Evolutionary conservation across 2,329 filamentous ascomycete species (phyloP).

Genomic region (Ophioceras dolichostomum): DNA sequence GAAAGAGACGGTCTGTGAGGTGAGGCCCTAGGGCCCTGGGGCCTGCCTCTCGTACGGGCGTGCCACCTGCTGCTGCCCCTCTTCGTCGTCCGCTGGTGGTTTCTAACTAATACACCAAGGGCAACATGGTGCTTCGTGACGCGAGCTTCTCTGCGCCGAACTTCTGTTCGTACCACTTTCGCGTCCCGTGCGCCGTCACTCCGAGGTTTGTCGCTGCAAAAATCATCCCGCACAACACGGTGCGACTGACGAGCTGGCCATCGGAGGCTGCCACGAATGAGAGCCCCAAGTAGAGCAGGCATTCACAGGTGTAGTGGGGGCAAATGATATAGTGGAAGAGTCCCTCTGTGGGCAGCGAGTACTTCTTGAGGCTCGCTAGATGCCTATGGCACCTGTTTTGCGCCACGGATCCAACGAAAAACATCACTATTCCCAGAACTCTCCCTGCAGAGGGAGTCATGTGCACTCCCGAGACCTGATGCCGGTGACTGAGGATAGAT

Average conservation of each 20-base stretch:
- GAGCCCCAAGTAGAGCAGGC: slow-evolving; percentile 69
- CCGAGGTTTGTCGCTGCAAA: slow-evolving; percentile 75
- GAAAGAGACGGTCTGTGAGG: slow-evolving; percentile 2
- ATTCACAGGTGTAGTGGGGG: slow-evolving; percentile 88
- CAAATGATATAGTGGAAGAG: slow-evolving; percentile 64
- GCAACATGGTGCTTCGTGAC: slow-evolving; percentile 65
- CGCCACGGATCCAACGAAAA: slow-evolving; percentile 55
- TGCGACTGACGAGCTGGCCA: slow-evolving; percentile 55
- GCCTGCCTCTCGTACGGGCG: too few species aligned
- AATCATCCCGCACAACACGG: slow-evolving; percentile 53
- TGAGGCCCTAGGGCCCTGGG: too few species aligned
- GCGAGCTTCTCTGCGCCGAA: slow-evolving; percentile 57
- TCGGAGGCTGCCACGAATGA: slow-evolving; percentile 60
- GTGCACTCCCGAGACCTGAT: not conserved
- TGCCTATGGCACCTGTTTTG: slow-evolving; percentile 67
- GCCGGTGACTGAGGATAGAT: not conserved
- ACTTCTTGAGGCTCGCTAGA: slow-evolving; percentile 62
- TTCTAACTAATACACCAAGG: slow-evolving; percentile 43
- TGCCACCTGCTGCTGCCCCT: not conserved
- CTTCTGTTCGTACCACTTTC: slow-evolving; percentile 63
- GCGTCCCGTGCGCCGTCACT: slow-evolving; percentile 67
- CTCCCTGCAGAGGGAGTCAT: not conserved
- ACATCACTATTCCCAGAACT: slow-evolving; percentile 26
- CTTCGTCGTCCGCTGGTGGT: not conserved
- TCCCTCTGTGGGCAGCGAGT: slow-evolving; percentile 64